phyloP scores from a whole-genome alignment of 345 rosid species.

The Acer saccharum region DNA sequence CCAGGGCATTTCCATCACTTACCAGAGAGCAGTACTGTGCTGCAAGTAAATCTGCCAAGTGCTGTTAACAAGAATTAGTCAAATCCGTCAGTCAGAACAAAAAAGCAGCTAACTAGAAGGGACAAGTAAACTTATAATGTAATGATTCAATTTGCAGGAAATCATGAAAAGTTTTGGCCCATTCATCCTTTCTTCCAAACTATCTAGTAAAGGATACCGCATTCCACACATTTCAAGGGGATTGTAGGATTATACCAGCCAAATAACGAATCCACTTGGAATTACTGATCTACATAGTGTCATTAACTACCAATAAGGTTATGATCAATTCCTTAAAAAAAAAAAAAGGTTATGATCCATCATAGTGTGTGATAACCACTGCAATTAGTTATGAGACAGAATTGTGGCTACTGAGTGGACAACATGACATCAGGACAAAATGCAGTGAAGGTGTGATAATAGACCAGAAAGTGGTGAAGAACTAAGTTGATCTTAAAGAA shows the following conservation, averaged over 20 bases:
- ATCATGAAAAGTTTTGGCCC: neutral
- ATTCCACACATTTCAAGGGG: neutral
- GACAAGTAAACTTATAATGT: conserved; percentile 11
- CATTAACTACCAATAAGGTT: neutral
- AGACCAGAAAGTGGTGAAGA: neutral
- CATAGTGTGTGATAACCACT: neutral
- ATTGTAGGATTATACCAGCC: neutral
- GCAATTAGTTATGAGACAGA: neutral
- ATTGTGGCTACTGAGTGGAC: neutral
- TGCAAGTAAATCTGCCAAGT: conserved; percentile 85
- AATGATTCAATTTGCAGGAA: conserved; percentile 9
- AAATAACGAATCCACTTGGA: neutral
- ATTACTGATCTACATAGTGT: neutral
- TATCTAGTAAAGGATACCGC: neutral
- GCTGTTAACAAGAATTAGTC: conserved; percentile 52
- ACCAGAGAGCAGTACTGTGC: conserved; percentile 71
- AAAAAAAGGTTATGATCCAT: neutral
- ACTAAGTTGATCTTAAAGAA: neutral
- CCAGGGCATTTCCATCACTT: conserved; percentile 28
- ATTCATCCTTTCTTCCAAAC: neutral
- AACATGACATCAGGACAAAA: no score
- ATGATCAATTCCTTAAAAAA: neutral
- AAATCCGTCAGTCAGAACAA: conserved; percentile 34
- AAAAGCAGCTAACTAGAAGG: conserved; percentile 11
- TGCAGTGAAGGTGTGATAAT: no score